These are phyloP conservation scores for Phytophthora megakarya DNA, from an alignment of 352 stramenopile genomes.

Conservation along the genomic window DNA sequence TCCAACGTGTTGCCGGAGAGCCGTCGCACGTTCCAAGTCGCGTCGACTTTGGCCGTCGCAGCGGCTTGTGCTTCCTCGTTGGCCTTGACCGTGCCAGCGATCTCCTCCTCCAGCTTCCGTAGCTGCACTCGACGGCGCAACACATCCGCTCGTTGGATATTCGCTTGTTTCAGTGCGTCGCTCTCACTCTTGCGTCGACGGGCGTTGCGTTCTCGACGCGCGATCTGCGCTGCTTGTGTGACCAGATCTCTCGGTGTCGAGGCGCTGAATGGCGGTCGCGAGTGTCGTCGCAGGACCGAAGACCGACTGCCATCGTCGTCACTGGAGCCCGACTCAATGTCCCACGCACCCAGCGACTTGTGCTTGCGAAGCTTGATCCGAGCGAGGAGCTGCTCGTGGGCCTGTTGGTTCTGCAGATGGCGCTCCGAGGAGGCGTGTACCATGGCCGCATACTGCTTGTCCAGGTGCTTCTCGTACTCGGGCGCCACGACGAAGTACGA, in stretches of 20 bases:
- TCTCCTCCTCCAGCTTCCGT: slow-evolving; percentile 75
- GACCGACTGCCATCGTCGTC: slow-evolving; percentile 42
- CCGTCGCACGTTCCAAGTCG: slow-evolving; percentile 13
- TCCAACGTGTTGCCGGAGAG: slow-evolving; percentile 38
- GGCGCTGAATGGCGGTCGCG: slow-evolving; percentile 18
- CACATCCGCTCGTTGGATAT: slow-evolving; percentile 62
- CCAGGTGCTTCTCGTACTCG: slow-evolving; percentile 74
- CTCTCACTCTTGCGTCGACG: slow-evolving; percentile 73
- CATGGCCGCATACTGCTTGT: slow-evolving; percentile 59
- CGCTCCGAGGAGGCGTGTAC: slow-evolving; percentile 37
- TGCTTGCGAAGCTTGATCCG: slow-evolving; percentile 43
- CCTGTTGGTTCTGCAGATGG: slow-evolving; percentile 29
- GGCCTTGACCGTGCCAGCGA: slow-evolving; percentile 69
- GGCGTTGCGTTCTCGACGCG: slow-evolving; percentile 37
- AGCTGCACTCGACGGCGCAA: slow-evolving; percentile 65
- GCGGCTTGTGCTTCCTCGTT: slow-evolving; percentile 42
- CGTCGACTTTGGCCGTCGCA: slow-evolving; percentile 12
- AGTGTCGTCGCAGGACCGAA: slow-evolving; percentile 25
- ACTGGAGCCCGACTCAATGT: slow-evolving; percentile 57
- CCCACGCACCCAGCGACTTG: slow-evolving; percentile 45
- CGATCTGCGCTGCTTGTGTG: slow-evolving; percentile 19
- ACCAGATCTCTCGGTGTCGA: slow-evolving; percentile 18
- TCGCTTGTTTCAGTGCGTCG: slow-evolving; percentile 61
- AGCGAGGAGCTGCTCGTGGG: slow-evolving; percentile 21
- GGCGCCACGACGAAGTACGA: slow-evolving; percentile 83